Base-by-base conservation (phyloP, 1,139 yeast genomes). In the Yamadazyma membranifaciens region DNA sequence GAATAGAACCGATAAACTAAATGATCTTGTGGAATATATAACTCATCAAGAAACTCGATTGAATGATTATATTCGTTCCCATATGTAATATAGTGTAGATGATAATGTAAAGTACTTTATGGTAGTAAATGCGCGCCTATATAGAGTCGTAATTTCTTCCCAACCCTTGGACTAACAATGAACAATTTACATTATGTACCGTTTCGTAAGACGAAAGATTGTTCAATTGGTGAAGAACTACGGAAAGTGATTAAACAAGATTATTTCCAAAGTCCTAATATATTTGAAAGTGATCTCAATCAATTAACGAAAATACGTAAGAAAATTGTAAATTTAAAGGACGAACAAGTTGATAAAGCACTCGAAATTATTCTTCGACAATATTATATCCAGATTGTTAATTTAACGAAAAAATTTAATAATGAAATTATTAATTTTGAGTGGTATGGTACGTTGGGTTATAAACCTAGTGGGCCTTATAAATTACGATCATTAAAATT, bases 391-490 rank as follows among this genome's bases (percentile, higher is more conserved):
- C 60, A 63, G 16, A 44, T 75, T 12, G 43, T 52, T 6, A 54
- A 55, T n/a, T 35, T 75, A 2, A 53, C 54, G 15, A 45, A 48
- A 34, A 74, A 70, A 48, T 73, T 78, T 39, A 72, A 77, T 1
- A 62, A 63, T 34, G 74, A 72, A 36, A 51, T 59, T 5, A 47
- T 78, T 4, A 77, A 72, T 34, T 84, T 87, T 52, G 69, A 78
- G 1, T 89, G 96, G 97, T 78, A 67, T 52, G 81, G 83, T 24
- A 79, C 89, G 0, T 59, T 86, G 14, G 81, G 86, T 0, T 74
- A 74, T 45, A 69, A 78, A 11, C 71, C 74, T 9, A 44, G 44
- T 28, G 56, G 60, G 0, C 77, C 78, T 2, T 68, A 70, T 24
- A 65, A 56, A 42, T 52, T 65, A 29, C 58, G 64, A 28, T 77